Percentiles rank a stretch among this genome's conserved stretches.
Conservation (phyloP, 2,329 filamentous ascomycete species). For the Curvularia lunata region DNA sequence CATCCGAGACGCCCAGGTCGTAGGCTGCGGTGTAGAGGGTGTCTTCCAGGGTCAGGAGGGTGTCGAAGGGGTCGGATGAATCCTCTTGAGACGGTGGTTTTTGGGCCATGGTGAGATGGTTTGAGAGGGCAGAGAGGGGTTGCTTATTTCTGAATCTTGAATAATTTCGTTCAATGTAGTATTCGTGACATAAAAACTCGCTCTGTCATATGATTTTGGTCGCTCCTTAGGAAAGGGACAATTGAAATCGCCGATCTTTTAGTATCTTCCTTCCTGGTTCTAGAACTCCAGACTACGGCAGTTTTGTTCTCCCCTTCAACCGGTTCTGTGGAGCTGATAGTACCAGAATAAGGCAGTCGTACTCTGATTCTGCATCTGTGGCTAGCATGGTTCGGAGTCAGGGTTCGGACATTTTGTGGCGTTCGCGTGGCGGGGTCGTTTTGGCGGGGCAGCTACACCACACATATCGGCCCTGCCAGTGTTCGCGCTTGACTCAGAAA, state of each 20-base stretch:
- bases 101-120: conserved; percentile 13
- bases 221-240: not conserved
- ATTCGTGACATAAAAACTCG: not conserved
- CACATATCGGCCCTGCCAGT: conserved; percentile 20
- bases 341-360: too few relatives aligned
- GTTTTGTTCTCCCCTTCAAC: not conserved
- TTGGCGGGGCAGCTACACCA: conserved; percentile 34
- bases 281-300: not conserved
- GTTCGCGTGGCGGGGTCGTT: conserved; percentile 26
- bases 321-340: not conserved
- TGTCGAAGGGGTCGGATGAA: conserved; percentile 57
- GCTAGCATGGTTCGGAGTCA: conserved; percentile 5
- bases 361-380: not conserved
- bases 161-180: not conserved
- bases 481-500: conserved; percentile 34
- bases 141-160: not conserved
- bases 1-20: conserved; percentile 75
- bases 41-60: conserved; percentile 66
- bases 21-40: conserved; percentile 85
- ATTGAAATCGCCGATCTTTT: not conserved
- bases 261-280: too few relatives aligned
- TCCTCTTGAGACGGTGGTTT: conserved; percentile 44
- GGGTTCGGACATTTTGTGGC: conserved; percentile 23
- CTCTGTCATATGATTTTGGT: not conserved
- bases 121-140: conserved; percentile 3